phyloP scores from a whole-genome alignment of 2,329 filamentous ascomycete genomes.

The Elsinoe necatrix region DNA sequence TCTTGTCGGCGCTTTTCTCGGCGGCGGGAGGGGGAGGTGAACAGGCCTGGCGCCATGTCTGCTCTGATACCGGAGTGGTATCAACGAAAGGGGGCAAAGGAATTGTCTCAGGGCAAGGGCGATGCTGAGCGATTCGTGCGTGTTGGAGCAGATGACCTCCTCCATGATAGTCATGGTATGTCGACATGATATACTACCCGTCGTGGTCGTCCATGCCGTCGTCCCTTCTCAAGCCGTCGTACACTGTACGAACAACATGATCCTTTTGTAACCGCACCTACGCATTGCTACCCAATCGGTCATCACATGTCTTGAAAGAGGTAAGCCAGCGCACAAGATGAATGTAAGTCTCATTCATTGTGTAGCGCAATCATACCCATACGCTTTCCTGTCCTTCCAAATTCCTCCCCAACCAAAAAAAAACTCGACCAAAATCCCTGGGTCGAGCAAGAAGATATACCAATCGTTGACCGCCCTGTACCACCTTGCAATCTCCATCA shows the following conservation, averaged over 20 bases:
- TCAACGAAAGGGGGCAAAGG: neutral
- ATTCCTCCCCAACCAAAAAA: neutral
- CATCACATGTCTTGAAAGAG: neutral
- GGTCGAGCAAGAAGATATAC: slow-evolving; percentile 1
- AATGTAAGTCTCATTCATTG: neutral
- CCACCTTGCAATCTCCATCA: neutral
- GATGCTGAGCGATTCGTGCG: neutral
- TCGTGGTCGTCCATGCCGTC: neutral
- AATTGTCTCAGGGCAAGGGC: neutral
- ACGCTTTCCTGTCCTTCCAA: neutral
- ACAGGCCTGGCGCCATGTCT: neutral
- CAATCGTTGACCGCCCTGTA: neutral
- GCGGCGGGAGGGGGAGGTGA: neutral
- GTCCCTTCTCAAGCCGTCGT: neutral
- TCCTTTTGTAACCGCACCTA: neutral
- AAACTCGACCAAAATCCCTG: too few relatives aligned
- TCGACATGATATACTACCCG: neutral
- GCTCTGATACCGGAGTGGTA: neutral
- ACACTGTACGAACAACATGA: neutral
- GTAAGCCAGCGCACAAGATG: neutral
- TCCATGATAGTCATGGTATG: neutral
- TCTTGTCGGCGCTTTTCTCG: neutral
- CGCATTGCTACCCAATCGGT: neutral
- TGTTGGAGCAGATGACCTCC: neutral
- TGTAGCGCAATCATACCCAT: neutral